Percentiles rank a stretch among this genome's conserved stretches.
Conservation (phyloP, 2,329 filamentous ascomycete species). For the Lecanoromycetidae sp. region DNA sequence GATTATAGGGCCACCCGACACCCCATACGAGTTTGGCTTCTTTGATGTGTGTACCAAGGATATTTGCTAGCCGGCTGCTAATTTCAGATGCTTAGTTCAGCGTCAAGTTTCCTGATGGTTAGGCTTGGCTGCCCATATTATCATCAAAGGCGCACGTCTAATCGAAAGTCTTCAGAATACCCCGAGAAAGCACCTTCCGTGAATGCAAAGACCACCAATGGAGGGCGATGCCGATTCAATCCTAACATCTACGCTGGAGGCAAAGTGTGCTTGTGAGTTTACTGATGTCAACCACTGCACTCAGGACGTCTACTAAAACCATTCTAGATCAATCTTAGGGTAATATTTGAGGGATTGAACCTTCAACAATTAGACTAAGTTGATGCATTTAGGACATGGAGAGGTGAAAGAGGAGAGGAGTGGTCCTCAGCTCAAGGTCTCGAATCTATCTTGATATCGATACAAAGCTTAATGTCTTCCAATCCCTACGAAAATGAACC, state of each 20-base stretch:
- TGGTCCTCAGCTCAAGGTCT: slow-evolving; percentile 95
- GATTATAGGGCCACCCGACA: slow-evolving; percentile 85
- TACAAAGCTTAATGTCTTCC: slow-evolving; percentile 86
- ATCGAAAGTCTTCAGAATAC: slow-evolving; percentile 51
- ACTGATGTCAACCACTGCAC: too few species aligned
- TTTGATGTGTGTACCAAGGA: slow-evolving; percentile 81
- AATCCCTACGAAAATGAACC: slow-evolving; percentile 97
- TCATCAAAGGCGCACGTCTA: background rate
- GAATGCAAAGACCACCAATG: slow-evolving; percentile 70
- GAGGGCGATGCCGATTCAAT: slow-evolving; percentile 81
- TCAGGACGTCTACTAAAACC: background rate
- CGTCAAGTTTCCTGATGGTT: slow-evolving; percentile 65
- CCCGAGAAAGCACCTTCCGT: slow-evolving; percentile 53
- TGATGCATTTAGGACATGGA: slow-evolving; percentile 61
- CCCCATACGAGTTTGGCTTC: slow-evolving; percentile 93
- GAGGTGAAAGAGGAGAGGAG: slow-evolving; percentile 76
- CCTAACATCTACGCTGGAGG: slow-evolving; percentile 90
- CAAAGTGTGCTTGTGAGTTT: slow-evolving; percentile 76
- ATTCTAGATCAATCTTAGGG: slow-evolving; percentile 67
- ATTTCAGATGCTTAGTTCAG: slow-evolving; percentile 46
- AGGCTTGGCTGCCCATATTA: background rate
- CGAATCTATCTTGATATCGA: slow-evolving; percentile 87
- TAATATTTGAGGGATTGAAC: slow-evolving; percentile 31
- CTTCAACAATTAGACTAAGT: slow-evolving; percentile 15
- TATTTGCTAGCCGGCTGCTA: slow-evolving; percentile 8